phyloP scores from a whole-genome alignment of 768 basidiomycete species.

The Boletus rex-veris region DNA sequence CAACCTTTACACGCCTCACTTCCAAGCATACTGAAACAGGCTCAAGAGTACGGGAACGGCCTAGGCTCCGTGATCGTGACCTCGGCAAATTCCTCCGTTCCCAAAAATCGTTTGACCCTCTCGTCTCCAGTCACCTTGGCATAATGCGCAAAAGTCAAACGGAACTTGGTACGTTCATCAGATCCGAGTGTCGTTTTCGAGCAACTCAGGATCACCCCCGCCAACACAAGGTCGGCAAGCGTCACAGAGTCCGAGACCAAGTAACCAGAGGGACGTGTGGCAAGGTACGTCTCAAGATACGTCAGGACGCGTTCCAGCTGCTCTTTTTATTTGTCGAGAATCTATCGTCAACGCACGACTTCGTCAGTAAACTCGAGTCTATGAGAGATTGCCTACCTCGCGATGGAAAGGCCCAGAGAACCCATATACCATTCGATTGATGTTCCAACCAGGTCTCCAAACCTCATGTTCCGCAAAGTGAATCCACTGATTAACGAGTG shows the following conservation, averaged over 20 bases:
- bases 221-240: slow-evolving; percentile 19
- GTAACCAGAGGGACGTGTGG: slow-evolving; percentile 8
- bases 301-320: slow-evolving; percentile 5
- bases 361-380: too few relatives aligned
- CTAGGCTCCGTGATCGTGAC: neutral
- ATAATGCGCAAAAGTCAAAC: slow-evolving; percentile 9
- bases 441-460: neutral
- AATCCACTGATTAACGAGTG: slow-evolving; percentile 18
- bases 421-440: neutral
- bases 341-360: too few relatives aligned
- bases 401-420: neutral
- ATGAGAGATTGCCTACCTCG: slow-evolving; percentile 2
- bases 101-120: slow-evolving; percentile 8
- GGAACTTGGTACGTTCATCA: slow-evolving; percentile 12
- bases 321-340: neutral
- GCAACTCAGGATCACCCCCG: neutral
- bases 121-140: slow-evolving; percentile 16
- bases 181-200: slow-evolving; percentile 2
- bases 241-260: slow-evolving; percentile 13
- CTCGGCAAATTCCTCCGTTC: slow-evolving; percentile 7
- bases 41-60: neutral
- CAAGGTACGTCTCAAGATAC: slow-evolving; percentile 15
- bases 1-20: too few relatives aligned
- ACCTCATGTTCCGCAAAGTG: slow-evolving; percentile 21
- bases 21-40: too few relatives aligned